A percentile compares a stretch with the other conserved stretches of the same genome.
Conservation (phyloP, 164 flowering plant species). For the Annona squamosa region DNA sequence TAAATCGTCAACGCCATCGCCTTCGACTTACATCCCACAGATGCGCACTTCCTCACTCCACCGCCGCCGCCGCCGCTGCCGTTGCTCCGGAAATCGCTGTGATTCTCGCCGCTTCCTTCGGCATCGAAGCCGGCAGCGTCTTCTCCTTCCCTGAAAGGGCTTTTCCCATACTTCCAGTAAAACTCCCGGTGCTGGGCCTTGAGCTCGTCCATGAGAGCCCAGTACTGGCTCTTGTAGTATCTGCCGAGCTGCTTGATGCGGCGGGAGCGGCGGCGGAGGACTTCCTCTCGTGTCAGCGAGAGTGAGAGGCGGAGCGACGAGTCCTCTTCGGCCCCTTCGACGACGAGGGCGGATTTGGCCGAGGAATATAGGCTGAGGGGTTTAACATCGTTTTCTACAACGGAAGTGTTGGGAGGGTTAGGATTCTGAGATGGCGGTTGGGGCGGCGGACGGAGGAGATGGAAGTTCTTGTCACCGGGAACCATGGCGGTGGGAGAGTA, state of each 20-base stretch:
- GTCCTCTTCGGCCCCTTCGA: slow-evolving; percentile 31
- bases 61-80: background rate
- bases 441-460: background rate
- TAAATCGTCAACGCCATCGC: slow-evolving; percentile 74
- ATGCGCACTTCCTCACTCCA: slow-evolving; percentile 29
- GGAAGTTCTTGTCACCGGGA: background rate
- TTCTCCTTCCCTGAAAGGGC: slow-evolving; percentile 45
- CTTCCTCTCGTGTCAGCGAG: slow-evolving; percentile 42
- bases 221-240: slow-evolving; percentile 45
- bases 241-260: slow-evolving; percentile 30
- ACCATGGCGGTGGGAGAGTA: background rate
- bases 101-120: slow-evolving; percentile 2
- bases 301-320: slow-evolving; percentile 24
- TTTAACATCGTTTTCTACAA: slow-evolving; percentile 10
- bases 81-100: background rate
- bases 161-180: slow-evolving; percentile 58
- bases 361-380: slow-evolving; percentile 3
- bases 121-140: slow-evolving; percentile 15
- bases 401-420: slow-evolving; percentile 4
- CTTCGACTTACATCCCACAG: slow-evolving; percentile 58
- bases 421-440: background rate
- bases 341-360: slow-evolving; percentile 4
- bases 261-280: slow-evolving; percentile 45
- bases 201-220: slow-evolving; percentile 71
- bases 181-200: slow-evolving; percentile 49